phyloP scores from a whole-genome alignment of 2,329 filamentous ascomycete species.

The Botryosphaeria dothidea region DNA sequence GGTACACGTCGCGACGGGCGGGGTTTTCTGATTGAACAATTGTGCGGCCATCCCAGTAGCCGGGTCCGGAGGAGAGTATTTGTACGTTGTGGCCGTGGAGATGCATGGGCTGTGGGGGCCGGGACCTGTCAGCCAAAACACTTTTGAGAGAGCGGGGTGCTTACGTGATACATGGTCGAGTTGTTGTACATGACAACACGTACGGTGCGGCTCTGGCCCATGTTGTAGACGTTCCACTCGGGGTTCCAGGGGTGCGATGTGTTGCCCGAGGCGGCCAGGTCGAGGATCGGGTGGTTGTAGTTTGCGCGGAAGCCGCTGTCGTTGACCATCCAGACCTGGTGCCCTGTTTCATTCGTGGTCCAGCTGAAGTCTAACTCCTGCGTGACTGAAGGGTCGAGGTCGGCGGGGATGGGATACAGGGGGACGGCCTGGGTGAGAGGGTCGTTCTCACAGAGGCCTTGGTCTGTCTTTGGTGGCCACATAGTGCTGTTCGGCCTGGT shows the following conservation, averaged over 20 bases:
- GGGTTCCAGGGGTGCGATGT: background rate
- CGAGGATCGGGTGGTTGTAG: slow-evolving; percentile 42
- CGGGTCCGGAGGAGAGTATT: slow-evolving; percentile 42
- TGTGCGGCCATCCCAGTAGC: slow-evolving; percentile 41
- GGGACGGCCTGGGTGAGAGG: background rate
- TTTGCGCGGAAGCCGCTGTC: slow-evolving; percentile 26
- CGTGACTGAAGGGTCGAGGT: background rate
- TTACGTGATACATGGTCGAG: slow-evolving; percentile 3
- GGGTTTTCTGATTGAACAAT: slow-evolving; percentile 40
- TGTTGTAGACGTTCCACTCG: slow-evolving; percentile 40
- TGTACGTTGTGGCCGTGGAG: slow-evolving; percentile 52
- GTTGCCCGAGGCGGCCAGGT: slow-evolving; percentile 36
- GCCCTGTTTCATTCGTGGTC: background rate
- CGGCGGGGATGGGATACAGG: background rate
- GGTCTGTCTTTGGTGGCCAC: background rate
- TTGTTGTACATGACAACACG: slow-evolving; percentile 40
- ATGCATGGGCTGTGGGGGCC: slow-evolving; percentile 26
- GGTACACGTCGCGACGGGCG: slow-evolving; percentile 36
- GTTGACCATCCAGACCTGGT: slow-evolving; percentile 9
- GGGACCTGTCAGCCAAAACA: slow-evolving; percentile 26
- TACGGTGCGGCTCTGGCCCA: slow-evolving; percentile 39
- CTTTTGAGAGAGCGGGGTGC: slow-evolving; percentile 28
- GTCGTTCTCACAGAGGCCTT: slow-evolving; percentile 15
- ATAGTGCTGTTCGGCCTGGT: slow-evolving; percentile 41
- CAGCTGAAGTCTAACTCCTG: background rate